Conservation (phyloP, 179 eudicot genomes). For the Camellia oleifera region DNA sequence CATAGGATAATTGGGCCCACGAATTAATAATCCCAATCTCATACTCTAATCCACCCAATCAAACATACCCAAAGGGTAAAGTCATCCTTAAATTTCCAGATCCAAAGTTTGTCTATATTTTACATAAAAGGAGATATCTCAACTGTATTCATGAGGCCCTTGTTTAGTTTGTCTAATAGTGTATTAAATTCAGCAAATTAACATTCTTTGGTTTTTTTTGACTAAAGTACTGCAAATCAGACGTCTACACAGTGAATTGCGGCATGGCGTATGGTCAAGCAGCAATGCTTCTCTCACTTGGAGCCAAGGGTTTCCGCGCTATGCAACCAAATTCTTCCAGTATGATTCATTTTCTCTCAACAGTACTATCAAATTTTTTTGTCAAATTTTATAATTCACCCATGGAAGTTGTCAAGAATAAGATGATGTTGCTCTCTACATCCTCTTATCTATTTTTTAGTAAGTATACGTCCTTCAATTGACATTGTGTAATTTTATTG, state of each 20-base stretch:
- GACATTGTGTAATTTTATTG: too few species aligned
- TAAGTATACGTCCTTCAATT: too few species aligned
- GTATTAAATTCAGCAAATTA: not conserved
- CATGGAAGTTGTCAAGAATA: not conserved
- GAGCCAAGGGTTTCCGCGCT: conserved; percentile 82
- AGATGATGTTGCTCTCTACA: not conserved
- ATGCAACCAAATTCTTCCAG: conserved; percentile 69
- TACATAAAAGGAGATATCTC: not conserved
- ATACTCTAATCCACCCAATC: too few species aligned
- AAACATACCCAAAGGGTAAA: not conserved
- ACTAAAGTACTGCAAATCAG: conserved; percentile 60
- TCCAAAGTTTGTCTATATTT: not conserved
- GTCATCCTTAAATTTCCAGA: not conserved
- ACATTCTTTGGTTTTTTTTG: not conserved
- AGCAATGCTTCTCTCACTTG: conserved; percentile 90
- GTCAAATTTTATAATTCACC: not conserved
- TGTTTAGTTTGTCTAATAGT: not conserved
- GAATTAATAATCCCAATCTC: too few species aligned
- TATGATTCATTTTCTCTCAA: conserved; percentile 36
- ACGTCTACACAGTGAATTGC: conserved; percentile 73
- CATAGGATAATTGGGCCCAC: too few species aligned
- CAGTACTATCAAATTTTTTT: not conserved
- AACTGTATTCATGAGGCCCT: not conserved
- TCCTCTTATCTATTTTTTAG: not conserved
- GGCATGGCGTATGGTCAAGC: conserved; percentile 95